Base-by-base conservation (phyloP, 164 flowering plant species). In the Vitis rupestris region DNA sequence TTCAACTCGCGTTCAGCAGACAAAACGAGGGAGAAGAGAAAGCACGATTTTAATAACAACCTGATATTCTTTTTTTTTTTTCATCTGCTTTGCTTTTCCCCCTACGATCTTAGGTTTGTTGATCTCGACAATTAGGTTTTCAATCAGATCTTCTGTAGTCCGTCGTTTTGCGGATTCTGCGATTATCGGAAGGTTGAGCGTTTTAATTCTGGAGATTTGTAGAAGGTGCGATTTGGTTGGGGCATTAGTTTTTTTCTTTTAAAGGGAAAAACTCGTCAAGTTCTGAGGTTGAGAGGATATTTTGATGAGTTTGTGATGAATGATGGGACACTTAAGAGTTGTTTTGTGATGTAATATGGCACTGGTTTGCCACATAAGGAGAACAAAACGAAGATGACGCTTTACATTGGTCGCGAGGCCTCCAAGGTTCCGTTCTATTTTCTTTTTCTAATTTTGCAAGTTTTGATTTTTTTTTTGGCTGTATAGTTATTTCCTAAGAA, bases 361-460 rank as follows among this genome's bases (percentile, higher is more conserved):
- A 72, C 49, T 79, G 75, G 71, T 74, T 72, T 3, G 73, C 72
- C 69, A 63, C 56, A 74, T 75, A 63, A 52, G 60, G 74, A 56
- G 53, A 66, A 76, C 14, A 44, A 66, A 8, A 51, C 64, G 64
- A 84, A 63, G 62, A 91, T 91, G 98, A 85, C 93, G 79, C 69
- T 88, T 87, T 89, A 92, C 88, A 85, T 92, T 82, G 87, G 92
- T 81, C 94, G 98, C 77, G 94, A 92, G 79, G 86, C 91, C 76
- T 89, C 98, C 6, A 94, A 94, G 98, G 98, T 93, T 74, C 67
- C 57, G 52, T 19, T 68, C 17, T 68, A 2, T 14, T 56, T 14
- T 56, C 11, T 44, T 61, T 63, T 15, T 57, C 9, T 19, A 37
- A 37, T 37, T 37, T 37, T 37, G 44, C 44, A 37, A 37, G 44